These are phyloP conservation scores for Botrytis medusae DNA, from an alignment of 2,329 filamentous ascomycete genomes.

Conservation along the genomic window DNA sequence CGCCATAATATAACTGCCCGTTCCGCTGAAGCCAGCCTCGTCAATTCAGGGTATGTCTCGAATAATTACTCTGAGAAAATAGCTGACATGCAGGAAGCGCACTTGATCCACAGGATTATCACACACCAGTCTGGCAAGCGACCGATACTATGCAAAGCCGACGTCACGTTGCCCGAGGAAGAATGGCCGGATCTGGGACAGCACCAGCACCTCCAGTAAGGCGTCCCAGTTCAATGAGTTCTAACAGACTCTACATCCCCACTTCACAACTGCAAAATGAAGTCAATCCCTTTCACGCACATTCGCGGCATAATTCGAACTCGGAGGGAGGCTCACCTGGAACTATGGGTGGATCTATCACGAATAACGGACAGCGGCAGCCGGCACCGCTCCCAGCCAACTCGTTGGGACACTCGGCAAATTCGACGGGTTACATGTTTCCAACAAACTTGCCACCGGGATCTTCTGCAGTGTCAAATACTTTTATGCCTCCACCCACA, in stretches of 20 bases:
- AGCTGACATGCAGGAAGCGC: constrained; percentile 8
- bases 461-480: neutral
- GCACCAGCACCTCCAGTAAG: constrained; percentile 24
- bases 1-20: neutral
- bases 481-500: neutral
- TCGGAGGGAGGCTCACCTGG: constrained; percentile 14
- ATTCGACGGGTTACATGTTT: neutral
- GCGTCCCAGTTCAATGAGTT: constrained; percentile 33
- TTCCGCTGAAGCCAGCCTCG: neutral
- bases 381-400: neutral
- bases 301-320: neutral
- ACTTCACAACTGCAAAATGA: constrained; percentile 3
- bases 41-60: neutral
- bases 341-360: constrained; percentile 7
- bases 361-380: constrained; percentile 3
- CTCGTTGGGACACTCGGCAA: neutral
- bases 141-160: constrained; percentile 27
- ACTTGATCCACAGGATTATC: constrained; percentile 6
- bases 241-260: constrained; percentile 27
- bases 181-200: constrained; percentile 23
- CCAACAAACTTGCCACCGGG: neutral
- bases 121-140: neutral
- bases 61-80: neutral
- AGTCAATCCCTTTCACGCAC: neutral
- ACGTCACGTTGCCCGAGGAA: constrained; percentile 32